Evolutionary conservation across 306 rosid species (phyloP).

Genomic region (Trifolium pratense): DNA sequence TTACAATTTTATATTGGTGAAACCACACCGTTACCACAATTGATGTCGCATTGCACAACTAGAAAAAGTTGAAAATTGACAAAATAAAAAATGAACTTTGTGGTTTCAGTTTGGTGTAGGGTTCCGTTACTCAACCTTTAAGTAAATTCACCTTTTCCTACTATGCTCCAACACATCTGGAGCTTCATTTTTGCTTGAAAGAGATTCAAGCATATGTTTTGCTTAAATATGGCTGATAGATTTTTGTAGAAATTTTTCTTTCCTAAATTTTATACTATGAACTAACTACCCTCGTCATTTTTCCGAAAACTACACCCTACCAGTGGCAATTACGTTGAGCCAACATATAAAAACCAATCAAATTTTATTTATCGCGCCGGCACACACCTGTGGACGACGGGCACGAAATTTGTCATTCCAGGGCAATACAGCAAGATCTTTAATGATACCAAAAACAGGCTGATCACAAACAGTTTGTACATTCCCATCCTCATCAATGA

Average conservation of each 20-base stretch:
- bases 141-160: no score
- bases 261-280: neutral
- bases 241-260: no score
- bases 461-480: constrained; percentile 88
- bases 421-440: constrained; percentile 82
- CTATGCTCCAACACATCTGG: no score
- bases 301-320: neutral
- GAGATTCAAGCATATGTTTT: no score
- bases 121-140: no score
- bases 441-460: constrained; percentile 87
- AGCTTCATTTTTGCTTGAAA: no score
- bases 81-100: no score
- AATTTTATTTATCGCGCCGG: neutral
- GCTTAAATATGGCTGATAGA: no score
- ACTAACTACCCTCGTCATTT: neutral
- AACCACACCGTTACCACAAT: neutral
- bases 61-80: no score
- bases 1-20: neutral
- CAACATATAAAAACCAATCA: neutral
- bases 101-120: no score
- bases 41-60: no score
- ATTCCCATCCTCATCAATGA: constrained; percentile 75
- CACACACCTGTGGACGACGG: constrained; percentile 63
- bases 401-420: constrained; percentile 72
- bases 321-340: neutral